phyloP scores from a whole-genome alignment of 345 rosid genomes.

The Populus alba region DNA sequence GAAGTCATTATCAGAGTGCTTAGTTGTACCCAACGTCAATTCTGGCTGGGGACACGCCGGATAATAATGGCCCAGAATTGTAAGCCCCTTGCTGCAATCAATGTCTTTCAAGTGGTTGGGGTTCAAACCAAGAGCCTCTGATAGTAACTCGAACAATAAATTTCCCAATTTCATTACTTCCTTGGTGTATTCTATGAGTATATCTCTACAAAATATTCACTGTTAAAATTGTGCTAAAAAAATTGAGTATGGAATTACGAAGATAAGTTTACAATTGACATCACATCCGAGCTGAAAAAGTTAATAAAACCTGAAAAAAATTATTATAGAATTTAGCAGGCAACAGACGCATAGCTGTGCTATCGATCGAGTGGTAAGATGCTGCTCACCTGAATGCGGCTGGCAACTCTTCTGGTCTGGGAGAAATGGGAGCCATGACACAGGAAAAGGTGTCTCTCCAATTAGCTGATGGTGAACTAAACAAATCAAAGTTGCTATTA shows the following conservation, averaged over 20 bases:
- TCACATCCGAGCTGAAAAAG: conserved; percentile 26
- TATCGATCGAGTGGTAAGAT: background rate
- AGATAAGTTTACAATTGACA: conserved; percentile 28
- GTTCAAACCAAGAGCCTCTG: conserved; percentile 39
- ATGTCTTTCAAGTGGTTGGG: conserved; percentile 20
- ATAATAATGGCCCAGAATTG: conserved; percentile 27
- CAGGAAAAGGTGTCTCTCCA: conserved; percentile 44
- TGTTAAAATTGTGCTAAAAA: no score
- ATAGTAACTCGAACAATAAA: conserved; percentile 25
- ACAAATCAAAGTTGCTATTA: conserved; percentile 37
- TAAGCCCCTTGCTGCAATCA: conserved; percentile 26
- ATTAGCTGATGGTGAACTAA: conserved; percentile 19
- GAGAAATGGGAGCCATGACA: conserved; percentile 32
- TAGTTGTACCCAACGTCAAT: conserved; percentile 27
- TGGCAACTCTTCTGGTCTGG: conserved; percentile 38
- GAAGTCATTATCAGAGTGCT: conserved; percentile 30
- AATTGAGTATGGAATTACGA: no score
- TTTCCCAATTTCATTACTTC: conserved; percentile 8
- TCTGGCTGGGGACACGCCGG: conserved; percentile 50
- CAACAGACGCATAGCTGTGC: background rate
- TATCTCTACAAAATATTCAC: conserved; percentile 30
- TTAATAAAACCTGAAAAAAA: background rate
- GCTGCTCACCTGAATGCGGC: conserved; percentile 32
- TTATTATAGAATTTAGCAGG: background rate
- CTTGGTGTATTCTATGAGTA: conserved; percentile 23